phyloP scores from a whole-genome alignment of 2,329 filamentous ascomycete species.

The Cladosporium sp. region DNA sequence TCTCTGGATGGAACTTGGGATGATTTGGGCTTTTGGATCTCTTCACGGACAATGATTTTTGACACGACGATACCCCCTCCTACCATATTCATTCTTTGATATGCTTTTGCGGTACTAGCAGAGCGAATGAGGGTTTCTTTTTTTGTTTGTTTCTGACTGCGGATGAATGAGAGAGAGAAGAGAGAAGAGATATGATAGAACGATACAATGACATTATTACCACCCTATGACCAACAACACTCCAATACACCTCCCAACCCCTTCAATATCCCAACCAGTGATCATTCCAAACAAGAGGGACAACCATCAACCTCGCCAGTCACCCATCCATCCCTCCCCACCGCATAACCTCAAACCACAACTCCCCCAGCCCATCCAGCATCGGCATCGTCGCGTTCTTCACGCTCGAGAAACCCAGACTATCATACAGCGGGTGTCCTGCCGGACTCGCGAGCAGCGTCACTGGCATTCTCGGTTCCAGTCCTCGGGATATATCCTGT shows the following conservation, averaged over 20 bases:
- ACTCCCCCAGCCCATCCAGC: slow-evolving; percentile 5
- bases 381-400: slow-evolving; percentile 12
- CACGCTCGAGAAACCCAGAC: slow-evolving; percentile 11
- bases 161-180: background rate
- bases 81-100: slow-evolving; percentile 3
- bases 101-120: background rate
- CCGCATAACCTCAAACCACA: slow-evolving; percentile 20
- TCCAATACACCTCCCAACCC: no score
- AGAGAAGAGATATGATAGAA: slow-evolving; percentile 13
- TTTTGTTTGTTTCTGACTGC: background rate
- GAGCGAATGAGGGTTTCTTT: background rate
- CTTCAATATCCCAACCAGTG: no score
- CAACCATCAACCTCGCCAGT: background rate
- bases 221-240: background rate
- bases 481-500: background rate
- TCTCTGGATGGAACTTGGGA: background rate
- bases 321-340: background rate
- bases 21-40: no score
- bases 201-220: slow-evolving; percentile 12
- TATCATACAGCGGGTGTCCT: slow-evolving; percentile 13
- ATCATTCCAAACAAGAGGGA: no score
- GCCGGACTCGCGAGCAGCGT: slow-evolving; percentile 14
- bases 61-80: slow-evolving; percentile 16
- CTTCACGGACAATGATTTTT: background rate
- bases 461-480: background rate